Evolutionary conservation across 352 stramenopile genomes (phyloP).

Genomic region (Phytophthora cactorum): DNA sequence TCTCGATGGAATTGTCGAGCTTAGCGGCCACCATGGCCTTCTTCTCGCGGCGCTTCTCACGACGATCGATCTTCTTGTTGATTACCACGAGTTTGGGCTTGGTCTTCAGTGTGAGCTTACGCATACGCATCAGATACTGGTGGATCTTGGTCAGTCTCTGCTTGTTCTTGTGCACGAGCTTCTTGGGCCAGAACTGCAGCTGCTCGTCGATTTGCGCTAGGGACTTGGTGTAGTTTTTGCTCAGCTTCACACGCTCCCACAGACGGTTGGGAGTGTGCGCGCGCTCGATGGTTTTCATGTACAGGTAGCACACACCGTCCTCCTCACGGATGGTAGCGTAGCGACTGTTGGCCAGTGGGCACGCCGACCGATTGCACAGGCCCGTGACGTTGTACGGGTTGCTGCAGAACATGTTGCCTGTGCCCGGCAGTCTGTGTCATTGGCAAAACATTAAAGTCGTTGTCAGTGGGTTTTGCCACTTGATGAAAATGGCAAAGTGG

Average conservation of each 20-base stretch:
- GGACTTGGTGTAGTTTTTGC: slow-evolving; percentile 97
- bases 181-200: slow-evolving; percentile 98
- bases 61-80: slow-evolving; percentile 96
- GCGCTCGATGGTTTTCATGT: slow-evolving; percentile 99
- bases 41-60: slow-evolving; percentile 95
- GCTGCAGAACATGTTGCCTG: slow-evolving; percentile 96
- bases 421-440: slow-evolving; percentile 56
- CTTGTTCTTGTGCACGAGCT: slow-evolving; percentile 98
- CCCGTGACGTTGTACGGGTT: slow-evolving; percentile 99
- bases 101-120: slow-evolving; percentile 96
- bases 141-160: slow-evolving; percentile 99
- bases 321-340: slow-evolving; percentile 99
- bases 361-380: slow-evolving; percentile 96
- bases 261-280: slow-evolving; percentile 98
- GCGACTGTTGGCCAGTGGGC: slow-evolving; percentile 97
- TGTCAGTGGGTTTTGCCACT: slow-evolving; percentile 1
- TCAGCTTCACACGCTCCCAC: slow-evolving; percentile 98
- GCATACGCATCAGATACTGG: slow-evolving; percentile 99
- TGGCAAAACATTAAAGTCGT: not conserved
- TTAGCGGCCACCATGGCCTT: slow-evolving; percentile 97
- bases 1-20: slow-evolving; percentile 96
- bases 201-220: slow-evolving; percentile 95
- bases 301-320: slow-evolving; percentile 95
- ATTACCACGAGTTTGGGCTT: slow-evolving; percentile 95
- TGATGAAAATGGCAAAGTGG: not conserved